These are phyloP conservation scores for Fusarium falciforme DNA, from an alignment of 2,329 filamentous ascomycete genomes.

Conservation along the genomic window DNA sequence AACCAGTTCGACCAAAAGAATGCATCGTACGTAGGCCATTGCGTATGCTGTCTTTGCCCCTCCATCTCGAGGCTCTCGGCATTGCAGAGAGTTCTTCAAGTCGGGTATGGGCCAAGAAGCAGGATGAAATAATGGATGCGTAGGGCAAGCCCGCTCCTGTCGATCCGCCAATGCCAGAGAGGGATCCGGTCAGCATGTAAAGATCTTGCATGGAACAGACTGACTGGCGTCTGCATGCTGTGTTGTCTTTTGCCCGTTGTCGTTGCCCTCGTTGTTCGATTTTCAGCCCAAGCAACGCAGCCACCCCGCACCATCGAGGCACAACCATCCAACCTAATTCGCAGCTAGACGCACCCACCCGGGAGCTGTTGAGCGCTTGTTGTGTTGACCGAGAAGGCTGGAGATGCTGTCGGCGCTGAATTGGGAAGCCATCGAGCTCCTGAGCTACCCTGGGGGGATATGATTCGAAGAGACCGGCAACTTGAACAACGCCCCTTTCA, in stretches of 20 bases:
- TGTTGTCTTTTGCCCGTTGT: conserved; percentile 14
- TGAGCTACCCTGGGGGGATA: neutral
- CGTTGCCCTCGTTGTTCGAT: neutral
- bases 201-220: conserved; percentile 11
- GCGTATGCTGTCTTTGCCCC: conserved; percentile 16
- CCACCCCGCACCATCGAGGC: conserved; percentile 27
- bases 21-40: conserved; percentile 29
- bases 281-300: conserved; percentile 31
- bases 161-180: neutral
- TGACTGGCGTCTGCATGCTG: neutral
- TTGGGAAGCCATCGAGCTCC: conserved; percentile 1
- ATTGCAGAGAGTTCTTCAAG: neutral
- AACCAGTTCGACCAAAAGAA: conserved; percentile 9
- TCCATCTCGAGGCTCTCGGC: neutral
- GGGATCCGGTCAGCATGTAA: neutral
- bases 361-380: neutral
- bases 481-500: conserved; percentile 15
- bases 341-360: neutral
- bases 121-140: neutral
- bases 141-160: neutral
- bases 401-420: conserved; percentile 17
- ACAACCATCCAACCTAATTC: conserved; percentile 28
- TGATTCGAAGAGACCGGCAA: conserved; percentile 11
- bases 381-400: neutral
- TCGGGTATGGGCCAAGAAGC: neutral